Percentiles rank a stretch among this genome's conserved stretches.
These are phyloP conservation scores for Thyridium curvatum DNA, from an alignment of 2,329 filamentous ascomycete genomes.

Conservation along the genomic window DNA sequence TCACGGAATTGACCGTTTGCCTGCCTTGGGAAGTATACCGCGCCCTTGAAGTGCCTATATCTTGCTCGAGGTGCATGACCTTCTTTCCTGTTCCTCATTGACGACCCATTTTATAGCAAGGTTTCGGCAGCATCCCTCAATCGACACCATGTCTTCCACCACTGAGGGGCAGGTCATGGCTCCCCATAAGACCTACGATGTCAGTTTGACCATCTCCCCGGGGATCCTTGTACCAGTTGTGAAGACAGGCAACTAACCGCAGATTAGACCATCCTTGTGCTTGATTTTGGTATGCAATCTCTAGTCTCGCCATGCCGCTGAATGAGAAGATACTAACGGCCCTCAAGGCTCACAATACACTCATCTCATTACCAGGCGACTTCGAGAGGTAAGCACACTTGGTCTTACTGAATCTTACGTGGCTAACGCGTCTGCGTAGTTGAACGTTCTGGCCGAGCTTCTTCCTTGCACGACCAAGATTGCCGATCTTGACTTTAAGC, in stretches of 20 bases:
- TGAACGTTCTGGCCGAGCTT: constrained; percentile 53
- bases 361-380: constrained; percentile 68
- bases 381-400: constrained; percentile 66
- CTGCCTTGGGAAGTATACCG: too few relatives aligned
- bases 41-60: too few relatives aligned
- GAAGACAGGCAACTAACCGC: neutral
- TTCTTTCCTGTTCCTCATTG: too few relatives aligned
- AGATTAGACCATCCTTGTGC: constrained; percentile 58
- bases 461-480: constrained; percentile 81
- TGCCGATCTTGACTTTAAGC: constrained; percentile 68
- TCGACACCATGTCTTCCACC: too few relatives aligned
- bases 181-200: constrained; percentile 30
- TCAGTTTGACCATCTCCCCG: constrained; percentile 13
- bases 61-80: too few relatives aligned
- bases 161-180: constrained; percentile 5
- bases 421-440: neutral
- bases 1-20: too few relatives aligned
- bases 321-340: too few relatives aligned
- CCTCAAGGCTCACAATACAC: constrained; percentile 53
- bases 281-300: constrained; percentile 50
- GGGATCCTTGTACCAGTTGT: neutral
- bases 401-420: too few relatives aligned
- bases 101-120: too few relatives aligned
- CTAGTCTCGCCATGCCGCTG: too few relatives aligned
- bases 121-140: too few relatives aligned